A percentile compares a stretch with the other conserved stretches of the same genome.
phyloP scores from a whole-genome alignment of 2,329 filamentous ascomycete genomes.

The Cladosporium sp. region DNA sequence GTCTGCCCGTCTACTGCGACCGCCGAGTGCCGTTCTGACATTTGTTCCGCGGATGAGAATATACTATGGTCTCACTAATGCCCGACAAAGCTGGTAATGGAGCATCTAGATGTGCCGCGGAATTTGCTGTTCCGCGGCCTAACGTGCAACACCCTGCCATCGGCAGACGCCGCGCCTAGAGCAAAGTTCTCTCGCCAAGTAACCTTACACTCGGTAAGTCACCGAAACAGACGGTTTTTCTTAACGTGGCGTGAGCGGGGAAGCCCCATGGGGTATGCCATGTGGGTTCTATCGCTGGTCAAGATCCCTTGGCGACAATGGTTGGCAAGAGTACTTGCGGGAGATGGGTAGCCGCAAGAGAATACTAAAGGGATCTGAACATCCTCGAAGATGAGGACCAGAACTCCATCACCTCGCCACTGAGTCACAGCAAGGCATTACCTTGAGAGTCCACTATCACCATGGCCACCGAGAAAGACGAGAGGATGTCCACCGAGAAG shows the following conservation, averaged over 20 bases:
- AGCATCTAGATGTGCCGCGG: too few species aligned
- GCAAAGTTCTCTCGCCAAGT: neutral
- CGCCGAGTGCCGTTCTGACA: too few species aligned
- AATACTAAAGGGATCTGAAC: neutral
- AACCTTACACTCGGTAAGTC: neutral
- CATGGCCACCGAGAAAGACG: conserved; percentile 15
- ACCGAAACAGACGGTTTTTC: neutral
- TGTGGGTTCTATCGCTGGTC: neutral
- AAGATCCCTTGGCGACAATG: neutral
- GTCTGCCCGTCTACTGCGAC: too few species aligned
- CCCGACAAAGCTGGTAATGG: too few species aligned
- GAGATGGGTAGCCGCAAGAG: neutral
- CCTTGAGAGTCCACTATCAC: conserved; percentile 21
- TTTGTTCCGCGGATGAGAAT: too few species aligned
- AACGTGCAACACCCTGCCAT: too few species aligned
- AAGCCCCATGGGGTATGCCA: conserved; percentile 2
- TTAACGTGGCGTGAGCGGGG: conserved; percentile 4
- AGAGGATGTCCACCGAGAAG: conserved; percentile 22
- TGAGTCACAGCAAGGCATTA: too few species aligned
- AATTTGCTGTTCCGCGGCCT: too few species aligned
- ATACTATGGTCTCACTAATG: too few species aligned
- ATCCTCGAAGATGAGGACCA: neutral
- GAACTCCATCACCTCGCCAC: conserved; percentile 1
- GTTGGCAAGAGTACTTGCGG: neutral
- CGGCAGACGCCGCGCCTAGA: too few species aligned